Evolutionary conservation across 192 early-diverging fungal genomes (phyloP), one percentile per base, ranked within the genome.

Genomic region (Coemansia sp.): DNA sequence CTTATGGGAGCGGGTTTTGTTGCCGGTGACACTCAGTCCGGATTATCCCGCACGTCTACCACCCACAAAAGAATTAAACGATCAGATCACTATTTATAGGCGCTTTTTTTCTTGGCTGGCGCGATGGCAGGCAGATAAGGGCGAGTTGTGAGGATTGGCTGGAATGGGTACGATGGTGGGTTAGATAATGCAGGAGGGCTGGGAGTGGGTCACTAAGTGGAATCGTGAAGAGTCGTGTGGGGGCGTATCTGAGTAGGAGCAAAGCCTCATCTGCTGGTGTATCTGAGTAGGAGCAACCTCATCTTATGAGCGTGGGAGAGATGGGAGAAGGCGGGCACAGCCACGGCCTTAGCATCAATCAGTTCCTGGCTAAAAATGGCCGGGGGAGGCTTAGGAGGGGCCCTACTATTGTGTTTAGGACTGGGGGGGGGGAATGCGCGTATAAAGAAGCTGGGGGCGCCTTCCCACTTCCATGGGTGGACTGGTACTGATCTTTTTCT

Each of bases 11-110:
- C 39, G 4, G 43, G 60, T 4, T 38, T 4, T 38, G 65, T 63
- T 21, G 73, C 60, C 60, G 70, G 62, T 70, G 56, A 45, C 43
- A 76, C 73, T 64, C 73, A 69, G 70, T 76, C 67, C 73, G 73
- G 73, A 76, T 76, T 76, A 76, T 61, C 43, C 43, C 43, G 43
- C 18, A n/a, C 70, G 70, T 73, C 71, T 73, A 73, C 59, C 39
- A n/a, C 70, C 60, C 33, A 65, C 71, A 45, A 36, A 51, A 48
- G 36, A 58, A 21, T 59, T 46, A 60, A 5, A 5, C 43, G 18
- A 45, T 45, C 8, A 45, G 43, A 45, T 45, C 43, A 45, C 43
- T 45, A 45, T 45, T 45, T 9, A 45, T 45, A 45, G 43, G 2
- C 31, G 4, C 4, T 31, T 31, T 31, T 31, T 31, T 31, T 31